These are phyloP conservation scores for Oxalis stricta DNA, from an alignment of 441 rosid species.

Conservation along the genomic window DNA sequence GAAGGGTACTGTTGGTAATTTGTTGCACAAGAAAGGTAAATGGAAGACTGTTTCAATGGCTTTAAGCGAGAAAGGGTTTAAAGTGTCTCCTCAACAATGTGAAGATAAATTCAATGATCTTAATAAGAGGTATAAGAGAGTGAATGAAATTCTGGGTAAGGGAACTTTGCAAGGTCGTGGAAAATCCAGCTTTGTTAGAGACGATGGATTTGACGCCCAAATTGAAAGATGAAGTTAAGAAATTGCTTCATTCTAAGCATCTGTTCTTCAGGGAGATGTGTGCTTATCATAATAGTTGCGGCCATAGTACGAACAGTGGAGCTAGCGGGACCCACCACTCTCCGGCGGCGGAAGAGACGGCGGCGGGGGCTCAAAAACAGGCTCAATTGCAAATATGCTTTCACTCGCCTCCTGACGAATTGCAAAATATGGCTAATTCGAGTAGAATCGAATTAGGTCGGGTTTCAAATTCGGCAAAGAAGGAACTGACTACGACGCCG, in stretches of 20 bases:
- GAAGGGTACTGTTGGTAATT: constrained; percentile 39
- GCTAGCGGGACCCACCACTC: constrained; percentile 24
- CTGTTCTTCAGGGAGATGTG: constrained; percentile 92
- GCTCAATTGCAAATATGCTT: constrained; percentile 31
- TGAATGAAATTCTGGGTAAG: constrained; percentile 43
- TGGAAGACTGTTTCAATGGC: constrained; percentile 95
- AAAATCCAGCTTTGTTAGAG: constrained; percentile 74
- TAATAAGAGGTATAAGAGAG: constrained; percentile 95
- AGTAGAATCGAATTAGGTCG: constrained; percentile 21
- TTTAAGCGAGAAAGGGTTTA: constrained; percentile 92
- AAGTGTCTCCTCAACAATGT: constrained; percentile 91
- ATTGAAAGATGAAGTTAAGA: constrained; percentile 75
- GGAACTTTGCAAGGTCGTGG: constrained; percentile 56
- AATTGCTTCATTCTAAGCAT: constrained; percentile 78
- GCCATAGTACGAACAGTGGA: constrained; percentile 29
- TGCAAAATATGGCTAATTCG: constrained; percentile 10
- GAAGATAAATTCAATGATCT: constrained; percentile 94
- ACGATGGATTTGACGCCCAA: constrained; percentile 58
- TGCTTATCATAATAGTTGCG: constrained; percentile 83
- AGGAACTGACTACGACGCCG: constrained; percentile 28
- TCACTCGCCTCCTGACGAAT: constrained; percentile 33
- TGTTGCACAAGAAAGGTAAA: constrained; percentile 90
- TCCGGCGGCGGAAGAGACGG: constrained; percentile 19
- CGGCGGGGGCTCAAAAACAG: constrained; percentile 21
- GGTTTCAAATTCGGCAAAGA: constrained; percentile 16